Evolutionary conservation across 306 rosid genomes (phyloP), one percentile per base, ranked within the genome.

Genomic region (Glycine latifolia): DNA sequence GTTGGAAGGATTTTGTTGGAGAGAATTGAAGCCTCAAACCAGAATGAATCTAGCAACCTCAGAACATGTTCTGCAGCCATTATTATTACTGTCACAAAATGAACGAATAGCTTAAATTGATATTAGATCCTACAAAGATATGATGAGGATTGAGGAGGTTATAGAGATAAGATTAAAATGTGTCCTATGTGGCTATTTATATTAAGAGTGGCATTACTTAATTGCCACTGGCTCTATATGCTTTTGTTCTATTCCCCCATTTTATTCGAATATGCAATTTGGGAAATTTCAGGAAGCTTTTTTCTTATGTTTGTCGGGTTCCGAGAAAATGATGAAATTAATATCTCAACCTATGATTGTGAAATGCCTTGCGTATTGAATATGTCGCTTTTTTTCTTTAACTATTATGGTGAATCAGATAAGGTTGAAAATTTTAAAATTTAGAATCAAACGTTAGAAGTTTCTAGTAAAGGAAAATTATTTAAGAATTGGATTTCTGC

Each of bases 21-120:
- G 60, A 93, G 75, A 73, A 86, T 46, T 76, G 74, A 77, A 0
- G 83, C 75, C 46, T 88, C 86, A 70, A 88, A 90, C 98, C 98
- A 94, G 76, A 46, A 81, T 0, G 87, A 85, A 73, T 94, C 97
- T 9, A 94, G 75, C 73, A 88, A 91, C n/a, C 67, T 33, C 10
- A 92, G 81, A 78, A 94, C 87, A n/a, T 89, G 91, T 79, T 91
- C 88, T 50, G 86, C 86, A 37, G 41, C 41, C 41, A 37, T 37
- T 37, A 37, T 37, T 37, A 37, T 37, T 26, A 26, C 31, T 26
- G 31, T 26, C 31, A 26, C 31, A 26, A 26, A 26, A 26, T 26
- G 31, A 26, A 26, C 1, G 2, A 26, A 26, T 26, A 26, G 31
- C 31, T 26, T 26, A 26, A 37, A 26, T 26, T 26, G 31, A 26